Conservation (phyloP, 2,329 filamentous ascomycete genomes). For the Apiospora pterosperma region DNA sequence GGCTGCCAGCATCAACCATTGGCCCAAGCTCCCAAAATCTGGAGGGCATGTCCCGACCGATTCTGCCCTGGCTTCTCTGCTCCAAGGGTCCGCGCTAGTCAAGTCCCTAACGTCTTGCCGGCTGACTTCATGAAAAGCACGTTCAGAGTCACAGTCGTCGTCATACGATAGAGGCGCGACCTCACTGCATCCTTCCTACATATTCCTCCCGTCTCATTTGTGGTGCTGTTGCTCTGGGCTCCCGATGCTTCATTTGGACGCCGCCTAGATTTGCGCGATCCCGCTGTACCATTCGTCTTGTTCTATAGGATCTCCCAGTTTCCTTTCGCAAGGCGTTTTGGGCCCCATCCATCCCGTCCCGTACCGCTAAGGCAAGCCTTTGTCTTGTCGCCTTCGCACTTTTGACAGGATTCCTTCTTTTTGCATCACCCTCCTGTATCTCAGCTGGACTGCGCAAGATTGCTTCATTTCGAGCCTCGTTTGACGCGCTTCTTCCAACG, state of each 20-base stretch:
- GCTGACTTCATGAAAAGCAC: neutral
- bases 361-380: neutral
- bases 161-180: neutral
- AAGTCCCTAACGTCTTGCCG: neutral
- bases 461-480: neutral
- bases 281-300: neutral
- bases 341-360: neutral
- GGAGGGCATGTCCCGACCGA: neutral
- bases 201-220: neutral
- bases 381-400: neutral
- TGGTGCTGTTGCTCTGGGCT: neutral
- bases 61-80: neutral
- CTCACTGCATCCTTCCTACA: neutral
- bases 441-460: constrained; percentile 8
- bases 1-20: neutral
- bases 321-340: neutral
- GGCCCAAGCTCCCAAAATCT: neutral
- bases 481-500: neutral
- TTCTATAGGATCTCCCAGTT: neutral
- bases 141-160: neutral
- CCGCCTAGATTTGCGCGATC: neutral
- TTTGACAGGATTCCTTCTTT: neutral
- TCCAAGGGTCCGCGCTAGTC: neutral
- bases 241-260: neutral
- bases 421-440: constrained; percentile 1